Percentiles rank a stretch among this genome's conserved stretches.
phyloP scores from a whole-genome alignment of 176 grass and related monocot genomes.

The Carex pumila region DNA sequence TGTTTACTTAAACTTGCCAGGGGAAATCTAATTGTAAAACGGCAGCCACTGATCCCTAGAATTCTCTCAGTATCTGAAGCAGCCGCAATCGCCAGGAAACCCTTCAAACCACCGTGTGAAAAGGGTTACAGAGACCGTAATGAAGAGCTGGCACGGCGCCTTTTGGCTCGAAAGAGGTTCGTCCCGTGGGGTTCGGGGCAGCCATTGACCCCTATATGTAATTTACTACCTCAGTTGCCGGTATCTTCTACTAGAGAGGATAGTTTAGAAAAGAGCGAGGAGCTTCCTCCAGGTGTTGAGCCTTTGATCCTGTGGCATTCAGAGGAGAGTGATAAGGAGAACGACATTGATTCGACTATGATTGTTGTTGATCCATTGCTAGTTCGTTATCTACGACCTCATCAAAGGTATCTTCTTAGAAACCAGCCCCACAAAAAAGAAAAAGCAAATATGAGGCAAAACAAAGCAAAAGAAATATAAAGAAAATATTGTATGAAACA shows the following conservation, averaged over 20 bases:
- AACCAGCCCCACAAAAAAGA: background rate
- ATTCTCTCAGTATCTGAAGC: conserved; percentile 91
- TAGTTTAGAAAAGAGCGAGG: conserved; percentile 44
- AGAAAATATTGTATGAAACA: background rate
- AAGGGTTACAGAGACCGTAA: conserved; percentile 61
- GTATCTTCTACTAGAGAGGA: conserved; percentile 25
- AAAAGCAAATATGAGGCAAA: background rate
- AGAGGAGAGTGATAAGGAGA: conserved; percentile 55
- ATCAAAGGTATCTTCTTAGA: conserved; percentile 61
- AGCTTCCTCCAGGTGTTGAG: conserved; percentile 78
- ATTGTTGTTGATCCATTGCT: conserved; percentile 79
- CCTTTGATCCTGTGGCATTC: conserved; percentile 86
- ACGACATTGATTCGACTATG: conserved; percentile 20
- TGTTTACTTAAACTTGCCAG: conserved; percentile 38
- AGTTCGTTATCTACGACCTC: conserved; percentile 75
- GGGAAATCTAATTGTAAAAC: conserved; percentile 73
- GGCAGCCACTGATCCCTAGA: conserved; percentile 81
- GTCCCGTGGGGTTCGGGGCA: conserved; percentile 65
- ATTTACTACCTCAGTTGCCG: conserved; percentile 32
- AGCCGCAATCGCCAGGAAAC: conserved; percentile 69
- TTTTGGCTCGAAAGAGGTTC: conserved; percentile 84
- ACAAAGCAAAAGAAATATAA: background rate
- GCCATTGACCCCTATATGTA: conserved; percentile 41
- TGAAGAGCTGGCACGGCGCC: conserved; percentile 61
- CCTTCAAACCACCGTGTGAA: conserved; percentile 78